Conservation (phyloP, 1,139 yeast species). For the Sugiyamaella paludigena region DNA sequence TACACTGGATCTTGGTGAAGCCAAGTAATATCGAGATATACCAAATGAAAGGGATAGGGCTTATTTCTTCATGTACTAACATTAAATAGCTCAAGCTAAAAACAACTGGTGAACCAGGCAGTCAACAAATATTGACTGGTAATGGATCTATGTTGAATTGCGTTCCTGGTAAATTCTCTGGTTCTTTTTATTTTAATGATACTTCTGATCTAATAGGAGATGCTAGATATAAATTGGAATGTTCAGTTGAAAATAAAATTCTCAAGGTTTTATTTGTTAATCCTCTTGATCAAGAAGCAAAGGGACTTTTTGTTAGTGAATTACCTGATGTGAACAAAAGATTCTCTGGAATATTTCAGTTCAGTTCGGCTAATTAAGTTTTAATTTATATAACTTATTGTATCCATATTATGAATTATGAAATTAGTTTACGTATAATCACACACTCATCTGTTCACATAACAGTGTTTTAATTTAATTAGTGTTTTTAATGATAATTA, state of each 20-base stretch:
- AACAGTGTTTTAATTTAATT: too few species aligned
- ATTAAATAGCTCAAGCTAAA: not conserved
- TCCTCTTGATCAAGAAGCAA: conserved; percentile 15
- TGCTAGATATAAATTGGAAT: conserved; percentile 26
- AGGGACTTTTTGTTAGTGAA: conserved; percentile 19
- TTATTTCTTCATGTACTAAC: conserved; percentile 41
- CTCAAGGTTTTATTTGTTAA: conserved; percentile 11
- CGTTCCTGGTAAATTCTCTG: conserved; percentile 27
- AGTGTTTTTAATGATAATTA: too few species aligned
- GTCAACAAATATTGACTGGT: conserved; percentile 23
- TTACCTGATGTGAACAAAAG: conserved; percentile 15
- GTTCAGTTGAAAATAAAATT: conserved; percentile 21
- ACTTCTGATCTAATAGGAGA: conserved; percentile 27
- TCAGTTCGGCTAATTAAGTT: not conserved
- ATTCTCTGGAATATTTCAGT: conserved; percentile 24
- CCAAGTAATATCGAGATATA: conserved; percentile 58
- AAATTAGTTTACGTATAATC: too few species aligned
- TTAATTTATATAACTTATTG: too few species aligned
- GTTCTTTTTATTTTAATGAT: conserved; percentile 29
- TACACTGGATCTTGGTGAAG: conserved; percentile 58
- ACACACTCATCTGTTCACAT: too few species aligned
- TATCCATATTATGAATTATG: too few species aligned
- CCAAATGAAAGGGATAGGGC: conserved; percentile 54
- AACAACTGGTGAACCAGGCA: not conserved
- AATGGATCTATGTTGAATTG: conserved; percentile 31